phyloP scores from a whole-genome alignment of 371 early-diverging fungal species.

The Mucor indicus region DNA sequence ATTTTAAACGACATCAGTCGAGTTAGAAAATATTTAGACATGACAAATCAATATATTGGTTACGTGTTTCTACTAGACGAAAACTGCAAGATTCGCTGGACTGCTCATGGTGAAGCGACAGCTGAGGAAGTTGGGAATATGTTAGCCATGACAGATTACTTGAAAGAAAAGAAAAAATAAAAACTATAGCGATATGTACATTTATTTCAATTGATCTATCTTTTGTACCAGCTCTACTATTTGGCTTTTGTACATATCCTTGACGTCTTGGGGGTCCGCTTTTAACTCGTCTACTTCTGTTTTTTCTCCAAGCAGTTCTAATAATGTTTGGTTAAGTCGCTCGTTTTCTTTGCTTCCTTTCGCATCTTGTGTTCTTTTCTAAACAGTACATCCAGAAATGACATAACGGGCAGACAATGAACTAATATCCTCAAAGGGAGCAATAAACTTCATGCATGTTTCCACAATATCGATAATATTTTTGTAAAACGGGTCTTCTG shows the following conservation, averaged over 20 bases:
- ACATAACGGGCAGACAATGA: too few species aligned
- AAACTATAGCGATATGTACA: slow-evolving; percentile 13
- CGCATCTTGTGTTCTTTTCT: too few species aligned
- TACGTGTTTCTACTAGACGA: slow-evolving; percentile 78
- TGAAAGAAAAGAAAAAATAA: slow-evolving; percentile 27
- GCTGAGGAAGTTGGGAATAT: slow-evolving; percentile 61
- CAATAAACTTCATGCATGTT: too few species aligned
- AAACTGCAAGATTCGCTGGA: slow-evolving; percentile 77
- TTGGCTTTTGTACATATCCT: slow-evolving; percentile 73
- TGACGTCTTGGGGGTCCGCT: slow-evolving; percentile 80
- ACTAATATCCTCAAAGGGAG: too few species aligned
- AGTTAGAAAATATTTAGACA: slow-evolving; percentile 56
- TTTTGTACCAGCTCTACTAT: slow-evolving; percentile 66
- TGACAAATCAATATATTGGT: slow-evolving; percentile 76
- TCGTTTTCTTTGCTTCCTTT: slow-evolving; percentile 17
- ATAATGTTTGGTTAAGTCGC: slow-evolving; percentile 31
- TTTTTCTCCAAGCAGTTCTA: slow-evolving; percentile 79
- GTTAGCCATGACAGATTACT: slow-evolving; percentile 46
- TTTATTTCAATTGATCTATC: slow-evolving; percentile 31
- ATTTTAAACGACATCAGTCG: slow-evolving; percentile 59
- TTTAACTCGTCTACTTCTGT: slow-evolving; percentile 82
- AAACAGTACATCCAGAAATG: too few species aligned
- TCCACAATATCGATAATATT: too few species aligned
- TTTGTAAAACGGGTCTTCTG: too few species aligned
- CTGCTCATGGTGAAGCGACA: slow-evolving; percentile 79